Percentiles rank a stretch among this genome's conserved stretches.
These are phyloP conservation scores for Fusarium decemcellulare DNA, from an alignment of 2,329 filamentous ascomycete genomes.

Conservation along the genomic window DNA sequence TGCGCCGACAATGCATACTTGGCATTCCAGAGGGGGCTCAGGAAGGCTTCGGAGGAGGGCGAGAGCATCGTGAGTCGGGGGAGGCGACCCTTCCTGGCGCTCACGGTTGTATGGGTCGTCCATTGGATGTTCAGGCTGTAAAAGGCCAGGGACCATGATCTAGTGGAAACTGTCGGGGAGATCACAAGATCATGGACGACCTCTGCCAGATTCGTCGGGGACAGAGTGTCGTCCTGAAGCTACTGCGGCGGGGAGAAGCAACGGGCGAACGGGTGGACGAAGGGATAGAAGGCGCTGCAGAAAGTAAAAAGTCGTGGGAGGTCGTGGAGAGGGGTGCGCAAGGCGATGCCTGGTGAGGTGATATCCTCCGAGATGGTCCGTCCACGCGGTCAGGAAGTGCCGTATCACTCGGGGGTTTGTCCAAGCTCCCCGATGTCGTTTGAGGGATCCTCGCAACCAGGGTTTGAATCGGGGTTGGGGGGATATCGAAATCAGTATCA, in stretches of 20 bases:
- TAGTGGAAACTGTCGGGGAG: constrained; percentile 16
- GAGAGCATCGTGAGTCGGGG: constrained; percentile 60
- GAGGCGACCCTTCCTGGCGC: constrained; percentile 48
- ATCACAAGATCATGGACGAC: constrained; percentile 48
- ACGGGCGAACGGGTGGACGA: constrained; percentile 13
- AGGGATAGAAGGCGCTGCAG: constrained; percentile 15
- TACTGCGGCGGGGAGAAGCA: constrained; percentile 23
- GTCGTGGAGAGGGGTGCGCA: constrained; percentile 25
- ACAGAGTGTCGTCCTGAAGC: constrained; percentile 46
- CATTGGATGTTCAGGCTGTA: constrained; percentile 51
- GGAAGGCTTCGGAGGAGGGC: constrained; percentile 65
- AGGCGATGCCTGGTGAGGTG: constrained; percentile 32
- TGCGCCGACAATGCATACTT: constrained; percentile 68
- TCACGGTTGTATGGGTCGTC: constrained; percentile 44
- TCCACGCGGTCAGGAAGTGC: constrained; percentile 37
- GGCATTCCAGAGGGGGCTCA: constrained; percentile 60
- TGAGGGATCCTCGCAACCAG: constrained; percentile 21
- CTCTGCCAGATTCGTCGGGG: constrained; percentile 39
- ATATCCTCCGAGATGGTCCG: constrained; percentile 38
- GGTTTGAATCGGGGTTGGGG: constrained; percentile 19
- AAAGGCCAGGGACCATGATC: constrained; percentile 52
- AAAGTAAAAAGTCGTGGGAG: constrained; percentile 15
- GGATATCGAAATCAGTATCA: constrained; percentile 23
- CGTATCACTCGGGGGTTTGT: constrained; percentile 37
- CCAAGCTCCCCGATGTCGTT: constrained; percentile 31